A percentile compares a stretch with the other conserved stretches of the same genome.
phyloP scores from a whole-genome alignment of 441 rosid genomes.

The Adansonia madagascariensis region DNA sequence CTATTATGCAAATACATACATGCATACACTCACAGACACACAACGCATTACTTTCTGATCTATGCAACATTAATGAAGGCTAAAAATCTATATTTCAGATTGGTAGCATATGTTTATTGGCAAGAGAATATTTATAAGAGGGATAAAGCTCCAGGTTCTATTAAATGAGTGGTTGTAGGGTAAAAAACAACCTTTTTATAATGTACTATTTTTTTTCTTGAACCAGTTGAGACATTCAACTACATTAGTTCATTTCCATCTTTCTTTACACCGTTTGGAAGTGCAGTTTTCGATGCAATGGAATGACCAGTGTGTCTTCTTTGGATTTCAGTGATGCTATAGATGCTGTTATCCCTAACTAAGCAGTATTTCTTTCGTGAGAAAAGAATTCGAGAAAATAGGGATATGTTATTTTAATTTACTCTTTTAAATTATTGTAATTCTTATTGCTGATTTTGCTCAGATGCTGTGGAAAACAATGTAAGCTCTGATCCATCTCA shows the following conservation, averaged over 20 bases:
- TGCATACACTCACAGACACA: background rate
- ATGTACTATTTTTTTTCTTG: background rate
- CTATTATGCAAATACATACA: background rate
- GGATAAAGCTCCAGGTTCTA: background rate
- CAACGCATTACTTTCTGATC: background rate
- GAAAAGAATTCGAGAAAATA: background rate
- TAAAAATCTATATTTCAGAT: background rate
- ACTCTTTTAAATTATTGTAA: background rate
- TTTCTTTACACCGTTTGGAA: background rate
- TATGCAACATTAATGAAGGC: background rate
- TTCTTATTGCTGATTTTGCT: constrained; percentile 20
- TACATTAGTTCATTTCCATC: background rate
- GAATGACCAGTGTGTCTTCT: background rate
- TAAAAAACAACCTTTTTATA: background rate
- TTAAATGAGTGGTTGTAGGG: background rate
- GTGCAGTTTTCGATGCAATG: background rate
- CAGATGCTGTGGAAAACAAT: constrained; percentile 41
- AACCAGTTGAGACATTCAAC: background rate
- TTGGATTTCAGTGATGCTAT: background rate
- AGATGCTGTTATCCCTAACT: background rate
- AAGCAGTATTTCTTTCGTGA: background rate
- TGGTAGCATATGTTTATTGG: background rate
- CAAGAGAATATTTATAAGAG: background rate
- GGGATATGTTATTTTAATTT: background rate
- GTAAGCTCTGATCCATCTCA: constrained; percentile 42